phyloP scores from a whole-genome alignment of 768 basidiomycete genomes.

The Lactarius sp. region DNA sequence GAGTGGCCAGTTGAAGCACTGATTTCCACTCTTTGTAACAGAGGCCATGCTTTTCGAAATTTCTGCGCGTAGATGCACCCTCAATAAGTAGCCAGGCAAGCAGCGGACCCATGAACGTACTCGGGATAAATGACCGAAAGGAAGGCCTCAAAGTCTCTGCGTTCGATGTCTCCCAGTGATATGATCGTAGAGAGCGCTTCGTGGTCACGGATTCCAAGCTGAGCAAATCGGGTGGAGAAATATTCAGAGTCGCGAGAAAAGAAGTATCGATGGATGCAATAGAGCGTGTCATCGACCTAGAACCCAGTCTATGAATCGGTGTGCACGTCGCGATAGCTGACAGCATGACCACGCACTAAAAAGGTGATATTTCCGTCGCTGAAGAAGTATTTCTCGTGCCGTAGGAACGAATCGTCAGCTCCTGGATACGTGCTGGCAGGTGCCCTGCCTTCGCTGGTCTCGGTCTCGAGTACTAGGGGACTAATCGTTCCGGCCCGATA shows the following conservation, averaged over 20 bases:
- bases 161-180: constrained; percentile 6
- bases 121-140: constrained; percentile 17
- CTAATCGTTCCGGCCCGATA: not conserved
- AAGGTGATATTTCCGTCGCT: constrained; percentile 21
- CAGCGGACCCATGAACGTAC: not conserved
- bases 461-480: too few relatives aligned
- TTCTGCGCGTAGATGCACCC: not conserved
- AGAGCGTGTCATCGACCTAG: constrained; percentile 15
- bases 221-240: constrained; percentile 11
- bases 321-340: not conserved
- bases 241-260: constrained; percentile 18
- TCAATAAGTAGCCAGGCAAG: not conserved
- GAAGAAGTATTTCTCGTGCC: constrained; percentile 19
- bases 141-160: constrained; percentile 18
- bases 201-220: constrained; percentile 4
- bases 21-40: constrained; percentile 30
- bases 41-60: constrained; percentile 5
- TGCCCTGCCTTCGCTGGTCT: not conserved
- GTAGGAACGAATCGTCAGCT: not conserved
- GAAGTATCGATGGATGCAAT: constrained; percentile 18
- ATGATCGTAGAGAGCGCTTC: constrained; percentile 4
- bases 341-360: constrained; percentile 1
- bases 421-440: not conserved
- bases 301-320: not conserved
- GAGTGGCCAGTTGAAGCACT: constrained; percentile 29